phyloP scores from a whole-genome alignment of 179 eudicot species.

The Silene coronaria region DNA sequence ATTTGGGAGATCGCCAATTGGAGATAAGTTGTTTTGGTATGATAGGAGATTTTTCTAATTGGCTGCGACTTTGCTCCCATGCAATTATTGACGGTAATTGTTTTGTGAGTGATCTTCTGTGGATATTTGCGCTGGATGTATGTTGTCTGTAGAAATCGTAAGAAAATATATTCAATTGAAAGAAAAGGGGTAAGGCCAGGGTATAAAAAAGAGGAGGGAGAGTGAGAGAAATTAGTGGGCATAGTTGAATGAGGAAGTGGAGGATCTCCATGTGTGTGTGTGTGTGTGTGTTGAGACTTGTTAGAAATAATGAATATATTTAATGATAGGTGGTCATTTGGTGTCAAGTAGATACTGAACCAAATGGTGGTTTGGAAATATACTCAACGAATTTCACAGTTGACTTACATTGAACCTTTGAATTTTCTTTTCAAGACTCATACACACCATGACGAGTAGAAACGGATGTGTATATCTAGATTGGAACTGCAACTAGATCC shows the following conservation, averaged over 20 bases:
- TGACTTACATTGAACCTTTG: neutral
- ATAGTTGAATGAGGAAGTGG: neutral
- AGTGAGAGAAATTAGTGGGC: neutral
- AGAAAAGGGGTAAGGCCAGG: too few species aligned
- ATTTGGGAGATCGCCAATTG: neutral
- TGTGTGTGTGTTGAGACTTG: neutral
- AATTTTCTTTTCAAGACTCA: neutral
- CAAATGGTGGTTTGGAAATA: neutral
- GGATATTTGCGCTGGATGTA: neutral
- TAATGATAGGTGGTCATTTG: neutral
- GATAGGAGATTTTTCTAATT: neutral
- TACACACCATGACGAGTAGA: neutral
- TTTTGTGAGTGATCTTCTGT: neutral
- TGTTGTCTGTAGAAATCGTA: neutral
- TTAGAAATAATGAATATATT: neutral
- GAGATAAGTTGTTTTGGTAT: neutral
- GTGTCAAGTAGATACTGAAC: neutral
- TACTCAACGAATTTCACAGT: neutral
- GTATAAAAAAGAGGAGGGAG: neutral
- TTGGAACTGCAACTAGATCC: neutral
- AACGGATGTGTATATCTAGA: neutral
- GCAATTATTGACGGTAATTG: neutral
- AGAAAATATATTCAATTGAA: neutral
- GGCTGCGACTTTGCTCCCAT: neutral
- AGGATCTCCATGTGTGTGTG: neutral